Conservation (phyloP, 768 basidiomycete genomes). For the Mycena rosella region DNA sequence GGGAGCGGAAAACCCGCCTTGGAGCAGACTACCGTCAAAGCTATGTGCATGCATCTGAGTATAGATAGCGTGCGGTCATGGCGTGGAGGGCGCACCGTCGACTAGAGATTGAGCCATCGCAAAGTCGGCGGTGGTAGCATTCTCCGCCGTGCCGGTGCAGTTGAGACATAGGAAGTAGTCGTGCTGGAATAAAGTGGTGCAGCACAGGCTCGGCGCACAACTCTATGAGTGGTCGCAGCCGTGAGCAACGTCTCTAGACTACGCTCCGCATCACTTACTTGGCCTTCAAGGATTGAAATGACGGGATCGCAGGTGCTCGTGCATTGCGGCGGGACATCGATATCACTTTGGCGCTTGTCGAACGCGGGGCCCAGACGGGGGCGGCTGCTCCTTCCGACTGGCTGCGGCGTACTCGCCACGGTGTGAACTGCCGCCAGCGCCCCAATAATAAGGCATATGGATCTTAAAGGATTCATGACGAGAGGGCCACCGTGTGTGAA, state of each 20-base stretch:
- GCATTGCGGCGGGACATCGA: slow-evolving; percentile 48
- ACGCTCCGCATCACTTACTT: neutral
- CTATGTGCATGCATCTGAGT: neutral
- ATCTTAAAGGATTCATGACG: slow-evolving; percentile 13
- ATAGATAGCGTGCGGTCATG: neutral
- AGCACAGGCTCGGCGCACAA: slow-evolving; percentile 51
- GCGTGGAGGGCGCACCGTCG: slow-evolving; percentile 48
- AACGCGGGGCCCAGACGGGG: neutral
- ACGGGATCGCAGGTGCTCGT: slow-evolving; percentile 47
- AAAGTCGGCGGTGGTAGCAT: slow-evolving; percentile 45
- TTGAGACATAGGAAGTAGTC: slow-evolving; percentile 57
- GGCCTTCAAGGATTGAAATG: slow-evolving; percentile 33
- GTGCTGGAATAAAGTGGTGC: slow-evolving; percentile 53
- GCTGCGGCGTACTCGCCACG: slow-evolving; percentile 1
- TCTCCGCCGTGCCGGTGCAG: slow-evolving; percentile 50
- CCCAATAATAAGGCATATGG: slow-evolving; percentile 6
- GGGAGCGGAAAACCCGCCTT: slow-evolving; percentile 27
- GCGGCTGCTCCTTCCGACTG: neutral
- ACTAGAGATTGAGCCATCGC: slow-evolving; percentile 47
- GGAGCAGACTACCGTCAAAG: slow-evolving; percentile 26
- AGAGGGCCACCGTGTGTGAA: neutral
- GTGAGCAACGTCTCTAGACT: neutral
- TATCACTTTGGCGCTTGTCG: slow-evolving; percentile 38
- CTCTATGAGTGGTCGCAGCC: slow-evolving; percentile 30
- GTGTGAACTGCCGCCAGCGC: slow-evolving; percentile 4